These are phyloP conservation scores for Wickerhamiella spandovensis DNA, from an alignment of 805 yeast species.

Conservation along the genomic window DNA sequence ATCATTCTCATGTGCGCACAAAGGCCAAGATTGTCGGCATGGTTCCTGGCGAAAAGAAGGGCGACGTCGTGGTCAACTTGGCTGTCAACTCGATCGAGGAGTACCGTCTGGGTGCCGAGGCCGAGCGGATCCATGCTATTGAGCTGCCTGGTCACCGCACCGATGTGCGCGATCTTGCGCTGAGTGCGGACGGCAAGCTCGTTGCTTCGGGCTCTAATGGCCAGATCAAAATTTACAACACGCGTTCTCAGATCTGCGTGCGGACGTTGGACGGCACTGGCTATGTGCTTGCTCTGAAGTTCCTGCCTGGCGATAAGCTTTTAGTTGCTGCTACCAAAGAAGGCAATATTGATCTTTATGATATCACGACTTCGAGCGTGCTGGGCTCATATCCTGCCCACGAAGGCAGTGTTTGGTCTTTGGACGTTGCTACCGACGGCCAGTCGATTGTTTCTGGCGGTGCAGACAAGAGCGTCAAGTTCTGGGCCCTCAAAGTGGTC, in stretches of 20 bases:
- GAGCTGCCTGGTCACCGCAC: conserved; percentile 81
- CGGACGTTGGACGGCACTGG: conserved; percentile 76
- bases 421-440: conserved; percentile 80
- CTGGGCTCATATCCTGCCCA: conserved; percentile 61
- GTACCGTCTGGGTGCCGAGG: conserved; percentile 32
- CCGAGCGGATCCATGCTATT: conserved; percentile 33
- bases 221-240: conserved; percentile 76
- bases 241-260: conserved; percentile 56
- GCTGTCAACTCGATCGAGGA: conserved; percentile 65
- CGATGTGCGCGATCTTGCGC: conserved; percentile 72
- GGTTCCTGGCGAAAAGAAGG: conserved; percentile 29
- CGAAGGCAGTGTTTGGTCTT: conserved; percentile 79
- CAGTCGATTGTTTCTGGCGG: conserved; percentile 79
- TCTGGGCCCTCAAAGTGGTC: conserved; percentile 66
- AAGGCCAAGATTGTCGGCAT: conserved; percentile 16
- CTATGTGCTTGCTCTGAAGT: conserved; percentile 64
- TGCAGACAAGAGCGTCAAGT: conserved; percentile 78
- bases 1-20: conserved; percentile 53
- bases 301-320: conserved; percentile 83
- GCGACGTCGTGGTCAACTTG: conserved; percentile 53
- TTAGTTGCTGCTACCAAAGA: conserved; percentile 79
- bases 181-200: conserved; percentile 67
- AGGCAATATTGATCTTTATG: conserved; percentile 75
- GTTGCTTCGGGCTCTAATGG: conserved; percentile 89
- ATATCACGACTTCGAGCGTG: conserved; percentile 67